These are phyloP conservation scores for Pichia cactophila DNA, from an alignment of 1,139 yeast species.

Conservation along the genomic window DNA sequence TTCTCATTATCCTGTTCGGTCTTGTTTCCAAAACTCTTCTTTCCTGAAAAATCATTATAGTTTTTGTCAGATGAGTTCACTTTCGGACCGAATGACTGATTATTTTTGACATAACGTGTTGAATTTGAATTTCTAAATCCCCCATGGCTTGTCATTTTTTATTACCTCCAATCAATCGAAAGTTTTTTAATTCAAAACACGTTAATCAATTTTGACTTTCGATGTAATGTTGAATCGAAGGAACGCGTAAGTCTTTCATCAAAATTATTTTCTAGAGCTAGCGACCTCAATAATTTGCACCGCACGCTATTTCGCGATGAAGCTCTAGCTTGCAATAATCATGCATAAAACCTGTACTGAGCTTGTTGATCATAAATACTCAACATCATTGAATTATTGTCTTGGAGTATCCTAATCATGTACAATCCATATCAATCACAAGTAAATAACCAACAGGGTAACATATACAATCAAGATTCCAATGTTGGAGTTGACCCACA, in stretches of 20 bases:
- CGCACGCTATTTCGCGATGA: not conserved
- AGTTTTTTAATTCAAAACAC: too few relatives aligned
- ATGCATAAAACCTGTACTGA: too few relatives aligned
- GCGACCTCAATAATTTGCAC: too few relatives aligned
- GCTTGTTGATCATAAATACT: too few relatives aligned
- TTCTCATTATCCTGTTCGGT: conserved; percentile 11
- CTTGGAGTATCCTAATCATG: not conserved
- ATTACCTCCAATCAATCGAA: too few relatives aligned
- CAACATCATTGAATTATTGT: too few relatives aligned
- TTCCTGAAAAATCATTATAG: conserved; percentile 15
- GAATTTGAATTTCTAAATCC: conserved; percentile 44
- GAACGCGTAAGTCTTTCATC: not conserved
- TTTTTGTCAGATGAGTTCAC: conserved; percentile 7
- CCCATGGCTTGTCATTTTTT: conserved; percentile 11
- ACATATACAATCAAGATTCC: not conserved
- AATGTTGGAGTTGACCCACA: not conserved
- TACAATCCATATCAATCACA: conserved; percentile 26
- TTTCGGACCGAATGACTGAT: conserved; percentile 6
- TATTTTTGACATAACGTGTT: conserved; percentile 49
- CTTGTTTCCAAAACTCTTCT: conserved; percentile 3
- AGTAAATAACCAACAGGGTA: conserved; percentile 5
- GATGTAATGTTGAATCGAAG: too few relatives aligned
- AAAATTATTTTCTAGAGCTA: too few relatives aligned
- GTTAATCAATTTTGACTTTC: too few relatives aligned
- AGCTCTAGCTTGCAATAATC: too few relatives aligned